Percentiles rank a stretch among this genome's conserved stretches.
phyloP scores from a whole-genome alignment of 225 moss, liverwort and hornwort genomes.

The Anthoceros angustus region DNA sequence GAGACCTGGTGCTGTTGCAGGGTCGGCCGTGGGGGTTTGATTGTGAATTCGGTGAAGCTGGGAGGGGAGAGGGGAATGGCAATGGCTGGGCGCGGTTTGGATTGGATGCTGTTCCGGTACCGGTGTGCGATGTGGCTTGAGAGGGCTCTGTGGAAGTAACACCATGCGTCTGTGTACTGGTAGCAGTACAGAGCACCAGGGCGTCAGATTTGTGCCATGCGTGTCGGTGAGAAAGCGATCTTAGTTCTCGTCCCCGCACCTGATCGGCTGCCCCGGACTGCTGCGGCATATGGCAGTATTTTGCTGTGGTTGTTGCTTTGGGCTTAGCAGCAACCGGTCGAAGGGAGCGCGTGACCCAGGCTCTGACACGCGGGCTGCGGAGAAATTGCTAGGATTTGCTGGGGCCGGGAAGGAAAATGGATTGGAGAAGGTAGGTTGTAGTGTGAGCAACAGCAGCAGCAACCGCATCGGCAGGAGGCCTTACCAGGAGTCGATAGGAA shows the following conservation, averaged over 20 bases:
- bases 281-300: neutral
- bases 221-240: neutral
- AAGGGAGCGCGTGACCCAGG: neutral
- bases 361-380: neutral
- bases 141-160: neutral
- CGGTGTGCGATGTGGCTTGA: neutral
- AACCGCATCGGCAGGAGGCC: neutral
- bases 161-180: neutral
- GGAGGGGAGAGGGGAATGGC: too few species aligned
- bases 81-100: too few species aligned
- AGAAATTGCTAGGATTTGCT: neutral
- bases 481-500: neutral
- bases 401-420: neutral
- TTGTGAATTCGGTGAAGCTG: too few species aligned
- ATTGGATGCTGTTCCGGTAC: neutral
- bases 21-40: too few species aligned
- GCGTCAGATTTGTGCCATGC: neutral
- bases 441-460: neutral
- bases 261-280: neutral
- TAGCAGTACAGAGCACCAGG: neutral
- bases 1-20: too few species aligned
- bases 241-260: neutral
- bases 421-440: neutral
- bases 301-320: constrained; percentile 1
- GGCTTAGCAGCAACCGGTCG: neutral